Base-by-base conservation (phyloP, 768 basidiomycete species). In the Stropharia rugosoannulata region DNA sequence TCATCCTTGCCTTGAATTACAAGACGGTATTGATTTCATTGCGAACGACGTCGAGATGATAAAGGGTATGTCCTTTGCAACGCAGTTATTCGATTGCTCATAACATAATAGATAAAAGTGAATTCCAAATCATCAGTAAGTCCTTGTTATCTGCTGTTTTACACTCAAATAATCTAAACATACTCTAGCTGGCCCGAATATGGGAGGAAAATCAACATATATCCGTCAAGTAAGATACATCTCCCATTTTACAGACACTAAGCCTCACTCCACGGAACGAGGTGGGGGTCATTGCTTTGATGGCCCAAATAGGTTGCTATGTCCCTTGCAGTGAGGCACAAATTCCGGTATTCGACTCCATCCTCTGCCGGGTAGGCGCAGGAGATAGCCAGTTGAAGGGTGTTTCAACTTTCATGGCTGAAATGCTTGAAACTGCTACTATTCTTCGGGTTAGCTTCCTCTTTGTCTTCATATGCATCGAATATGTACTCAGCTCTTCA, bases 351-450 rank as follows among this genome's bases (percentile, higher is more conserved):
- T 98, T 98, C 57, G 97, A 99, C 70, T 97, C 94, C 2, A 87
- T 99, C 42, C 73, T 98, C 10, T 97, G 96, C 55, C 81, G 97
- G 59, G 96, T 99, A 1, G 97, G 97, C 8, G 97, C 97, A 0
- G 97, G 97, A 0, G 97, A 99, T 68, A 95, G 92, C 68, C 96
- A 98, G 67, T 74, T 98, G 43, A 98, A 97, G 70, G 97, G 97
- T 10, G 93, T 99, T 0, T 96, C 94, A 22, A 99, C 96, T 0
- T 99, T 99, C 70, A 98, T 98, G 96, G 95, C 95, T 1, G 97
- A 99, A 71, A 98, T 98, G 97, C 80, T 99, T 27, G 97, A 99
- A 70, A 98, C 95, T 0, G 95, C 97, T 0, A 93, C 91, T 0
- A 98, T 98, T 64, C 80, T 99, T 41, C 82, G 89, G 64, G 93